Base-by-base conservation (phyloP, 495 filamentous ascomycete species). In the Melanomma pulvis-pyrius region DNA sequence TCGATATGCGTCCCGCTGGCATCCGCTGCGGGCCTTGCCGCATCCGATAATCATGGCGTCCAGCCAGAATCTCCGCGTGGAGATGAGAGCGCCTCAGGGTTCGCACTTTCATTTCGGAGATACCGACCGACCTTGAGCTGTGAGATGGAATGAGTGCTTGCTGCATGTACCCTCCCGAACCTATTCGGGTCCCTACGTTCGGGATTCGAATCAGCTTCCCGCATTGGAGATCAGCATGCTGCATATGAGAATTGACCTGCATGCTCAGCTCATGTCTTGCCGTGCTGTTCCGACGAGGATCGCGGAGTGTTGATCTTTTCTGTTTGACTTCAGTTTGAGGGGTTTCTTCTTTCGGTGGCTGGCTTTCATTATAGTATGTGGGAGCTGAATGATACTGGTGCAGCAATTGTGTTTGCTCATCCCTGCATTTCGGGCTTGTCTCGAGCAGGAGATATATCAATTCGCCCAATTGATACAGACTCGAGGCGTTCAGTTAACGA, bases 381-480 rank as follows among this genome's bases (percentile, higher is more conserved):
- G 58, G 22, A 52, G 59, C 59, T 62, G 59, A 53, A 62, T 7
- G 30, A 62, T 34, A 53, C 53, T 47, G 59, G 39, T 44, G 30
- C 12, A n/a, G 39, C 39, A 44, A 2, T 44, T 17, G 5, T 6
- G 4, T 15, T 6, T 17, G 9, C 17, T 44, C 9, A 15, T 17
- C 39, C 9, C 17, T 44, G 13, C 39, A 2, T 44, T 12, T 3
- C 39, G 13, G 39, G 39, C 13, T 44, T 17, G 5, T 2, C 39
- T 44, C 39, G n/a, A 15, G 8, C 39, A 11, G 13, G 17, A 44
- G 4, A 6, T n/a, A 2, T 3, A 44, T n/a, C 39, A 3, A 44
- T 44, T 15, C n/a, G 3, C 17, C 39, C 39, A 44, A 44, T 44
- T 44, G 13, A 44, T 44, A 44, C 39, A 44, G 9, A 6, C 17